Conservation (phyloP, 441 rosid genomes). For the Syzygium syzygioides region DNA sequence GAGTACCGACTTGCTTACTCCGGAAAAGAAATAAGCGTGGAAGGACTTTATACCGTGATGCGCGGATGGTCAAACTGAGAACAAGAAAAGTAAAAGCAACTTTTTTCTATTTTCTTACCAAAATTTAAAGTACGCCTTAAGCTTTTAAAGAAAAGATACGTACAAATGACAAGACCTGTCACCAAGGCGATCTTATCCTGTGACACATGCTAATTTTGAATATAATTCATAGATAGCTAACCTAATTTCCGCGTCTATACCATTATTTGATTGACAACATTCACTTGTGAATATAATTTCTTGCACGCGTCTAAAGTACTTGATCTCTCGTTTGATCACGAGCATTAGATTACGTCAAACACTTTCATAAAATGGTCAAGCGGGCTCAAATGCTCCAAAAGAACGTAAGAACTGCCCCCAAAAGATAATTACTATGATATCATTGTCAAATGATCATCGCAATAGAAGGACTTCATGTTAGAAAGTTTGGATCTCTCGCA, state of each 20-base stretch:
- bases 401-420: not conserved
- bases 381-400: not conserved
- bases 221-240: too few species aligned
- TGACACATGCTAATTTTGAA: too few species aligned
- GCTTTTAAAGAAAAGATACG: too few species aligned
- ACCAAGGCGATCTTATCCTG: too few species aligned
- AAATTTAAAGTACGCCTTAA: too few species aligned
- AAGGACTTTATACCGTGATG: not conserved
- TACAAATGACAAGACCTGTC: too few species aligned
- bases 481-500: not conserved
- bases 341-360: not conserved
- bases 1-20: not conserved
- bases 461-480: not conserved
- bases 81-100: not conserved
- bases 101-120: too few species aligned
- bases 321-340: not conserved
- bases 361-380: not conserved
- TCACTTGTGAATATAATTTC: not conserved
- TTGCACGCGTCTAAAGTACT: not conserved
- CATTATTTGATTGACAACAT: not conserved
- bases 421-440: not conserved
- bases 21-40: not conserved
- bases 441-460: not conserved
- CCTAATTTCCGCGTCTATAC: too few species aligned
- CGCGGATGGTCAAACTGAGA: not conserved